phyloP scores from a whole-genome alignment of 1,139 yeast genomes.

The Yamadazyma spencermartinsiae region DNA sequence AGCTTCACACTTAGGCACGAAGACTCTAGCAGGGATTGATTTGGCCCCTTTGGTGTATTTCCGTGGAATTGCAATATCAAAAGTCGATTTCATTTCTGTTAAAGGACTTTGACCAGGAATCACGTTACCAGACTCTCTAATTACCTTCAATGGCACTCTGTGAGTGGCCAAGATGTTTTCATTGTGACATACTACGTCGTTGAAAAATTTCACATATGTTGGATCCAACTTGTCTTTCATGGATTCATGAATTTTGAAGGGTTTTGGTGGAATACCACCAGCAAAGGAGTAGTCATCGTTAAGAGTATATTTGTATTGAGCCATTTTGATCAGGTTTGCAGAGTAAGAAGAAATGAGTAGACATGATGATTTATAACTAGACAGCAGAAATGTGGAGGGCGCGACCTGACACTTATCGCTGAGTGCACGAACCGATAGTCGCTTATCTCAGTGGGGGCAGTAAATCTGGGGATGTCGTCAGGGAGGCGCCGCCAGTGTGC shows the following conservation, averaged over 20 bases:
- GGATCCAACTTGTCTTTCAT: conserved; percentile 25
- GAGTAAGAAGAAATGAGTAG: not conserved
- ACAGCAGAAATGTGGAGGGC: too few relatives aligned
- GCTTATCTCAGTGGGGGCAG: too few relatives aligned
- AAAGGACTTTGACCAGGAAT: conserved; percentile 44
- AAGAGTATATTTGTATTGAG: conserved; percentile 16
- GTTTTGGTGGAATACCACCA: conserved; percentile 23
- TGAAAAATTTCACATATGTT: conserved; percentile 37
- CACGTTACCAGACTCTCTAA: conserved; percentile 46
- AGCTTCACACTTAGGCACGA: conserved; percentile 34
- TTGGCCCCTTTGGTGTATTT: conserved; percentile 27
- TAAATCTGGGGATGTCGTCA: too few relatives aligned
- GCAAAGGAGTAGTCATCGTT: conserved; percentile 21
- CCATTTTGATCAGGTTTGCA: conserved; percentile 8
- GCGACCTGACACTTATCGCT: too few relatives aligned
- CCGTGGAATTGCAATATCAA: conserved; percentile 38
- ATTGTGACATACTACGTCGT: conserved; percentile 25
- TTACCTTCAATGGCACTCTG: conserved; percentile 34
- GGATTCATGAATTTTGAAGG: conserved; percentile 25
- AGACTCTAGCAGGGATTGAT: conserved; percentile 38
- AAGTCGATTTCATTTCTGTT: conserved; percentile 25
- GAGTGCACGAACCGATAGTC: too few relatives aligned
- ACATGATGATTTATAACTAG: too few relatives aligned
- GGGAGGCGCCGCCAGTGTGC: too few relatives aligned
- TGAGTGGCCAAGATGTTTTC: conserved; percentile 43